These are phyloP conservation scores for Colletotrichum scovillei DNA, from an alignment of 2,329 filamentous ascomycete species.

Conservation along the genomic window DNA sequence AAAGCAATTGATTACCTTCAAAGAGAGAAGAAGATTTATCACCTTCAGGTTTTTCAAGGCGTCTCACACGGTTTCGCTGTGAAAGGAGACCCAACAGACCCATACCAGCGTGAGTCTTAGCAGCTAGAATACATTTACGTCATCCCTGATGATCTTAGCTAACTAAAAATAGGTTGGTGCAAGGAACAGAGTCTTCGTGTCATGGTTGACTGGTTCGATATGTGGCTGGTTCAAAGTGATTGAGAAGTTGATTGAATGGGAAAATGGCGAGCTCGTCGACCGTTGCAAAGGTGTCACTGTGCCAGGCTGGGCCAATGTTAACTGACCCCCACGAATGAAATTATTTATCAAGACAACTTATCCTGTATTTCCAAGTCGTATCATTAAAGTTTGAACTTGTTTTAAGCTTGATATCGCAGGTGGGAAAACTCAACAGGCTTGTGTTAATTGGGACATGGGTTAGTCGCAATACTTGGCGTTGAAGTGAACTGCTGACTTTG, in stretches of 20 bases:
- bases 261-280: background rate
- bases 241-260: background rate
- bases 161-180: conserved; percentile 42
- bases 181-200: conserved; percentile 44
- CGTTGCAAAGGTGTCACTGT: background rate
- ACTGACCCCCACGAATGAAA: background rate
- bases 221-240: conserved; percentile 39
- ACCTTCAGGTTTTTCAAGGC: conserved; percentile 71
- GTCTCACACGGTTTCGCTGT: conserved; percentile 74
- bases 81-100: conserved; percentile 60
- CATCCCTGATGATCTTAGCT: conserved; percentile 40
- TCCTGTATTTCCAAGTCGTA: no score
- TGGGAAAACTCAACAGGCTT: background rate
- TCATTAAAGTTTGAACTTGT: background rate
- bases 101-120: conserved; percentile 22
- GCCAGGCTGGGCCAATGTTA: background rate
- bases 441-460: background rate
- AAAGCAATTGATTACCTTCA: conserved; percentile 56
- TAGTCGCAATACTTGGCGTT: background rate
- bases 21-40: conserved; percentile 59
- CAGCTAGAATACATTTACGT: background rate
- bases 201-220: conserved; percentile 44
- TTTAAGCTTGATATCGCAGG: background rate
- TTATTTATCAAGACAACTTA: background rate
- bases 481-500: background rate